Evolutionary conservation across 1,139 yeast genomes (phyloP), one percentile per base, ranked within the genome.

Genomic region (Yamadazyma mexicana): DNA sequence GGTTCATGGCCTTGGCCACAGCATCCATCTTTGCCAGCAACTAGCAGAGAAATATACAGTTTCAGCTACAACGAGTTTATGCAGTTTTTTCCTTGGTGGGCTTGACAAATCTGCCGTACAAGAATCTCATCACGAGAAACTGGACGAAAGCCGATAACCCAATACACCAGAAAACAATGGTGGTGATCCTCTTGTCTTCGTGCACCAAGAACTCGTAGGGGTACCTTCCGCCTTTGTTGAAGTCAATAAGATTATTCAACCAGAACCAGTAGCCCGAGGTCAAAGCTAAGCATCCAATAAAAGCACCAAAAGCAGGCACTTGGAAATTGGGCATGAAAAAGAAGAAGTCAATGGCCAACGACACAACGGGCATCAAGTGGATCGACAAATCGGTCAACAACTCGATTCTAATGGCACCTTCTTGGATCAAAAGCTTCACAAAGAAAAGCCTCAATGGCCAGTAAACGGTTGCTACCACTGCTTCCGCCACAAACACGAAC

Each of bases 201-300:
- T 75, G 83, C 51, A 81, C 75, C 55, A 83, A 61, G 52, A 83
- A 83, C 10, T 81, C 83, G 53, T 83, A 83, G 0, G 92, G 92
- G 51, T 77, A 83, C 2, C 63, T 66, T 8, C 77, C 84, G 2
- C 73, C 73, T 31, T 50, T 56, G 17, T 61, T 64, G 26, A 73
- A 59, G 41, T 74, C 76, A 24, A 83, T 65, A 44, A 81, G 58
- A 17, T 52, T 38, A 41, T 75, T 69, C 40, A 83, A 64, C 58
- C 72, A 69, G 33, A 61, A 53, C 77, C 85, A 83, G 56, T 83
- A 84, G 2, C 64, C 61, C 0, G 61, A 45, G 0, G 84, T 69
- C 27, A 81, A 54, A 0, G 51, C 33, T 1, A 63, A 47, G 25
- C 77, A 63, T 9, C 72, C 49, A 0, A 55, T 34, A 40, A 79